Evolutionary conservation across 2,329 filamentous ascomycete genomes (phyloP).

Genomic region (Fusarium musae): DNA sequence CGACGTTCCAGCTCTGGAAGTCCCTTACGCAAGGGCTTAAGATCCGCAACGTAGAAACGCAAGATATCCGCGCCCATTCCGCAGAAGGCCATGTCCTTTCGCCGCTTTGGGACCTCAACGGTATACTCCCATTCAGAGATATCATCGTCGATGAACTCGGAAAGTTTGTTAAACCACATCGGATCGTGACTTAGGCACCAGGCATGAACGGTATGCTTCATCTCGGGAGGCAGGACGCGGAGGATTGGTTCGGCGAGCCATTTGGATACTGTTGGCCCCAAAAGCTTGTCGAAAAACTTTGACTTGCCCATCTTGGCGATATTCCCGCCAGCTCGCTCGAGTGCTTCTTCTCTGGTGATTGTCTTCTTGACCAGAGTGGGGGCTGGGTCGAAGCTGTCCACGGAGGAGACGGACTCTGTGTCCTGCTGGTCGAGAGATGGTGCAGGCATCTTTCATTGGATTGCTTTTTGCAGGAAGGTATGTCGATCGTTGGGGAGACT

Average conservation of each 20-base stretch:
- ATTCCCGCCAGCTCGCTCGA: rapidly evolving
- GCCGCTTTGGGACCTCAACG: neutral
- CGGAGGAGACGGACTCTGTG: neutral
- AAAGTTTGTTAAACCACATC: neutral
- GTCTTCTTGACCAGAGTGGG: neutral
- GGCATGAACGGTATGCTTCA: neutral
- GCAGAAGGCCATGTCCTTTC: neutral
- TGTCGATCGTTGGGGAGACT: rapidly evolving
- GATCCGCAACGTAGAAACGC: neutral
- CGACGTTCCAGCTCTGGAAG: neutral
- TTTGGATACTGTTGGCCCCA: neutral
- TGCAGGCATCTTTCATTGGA: neutral
- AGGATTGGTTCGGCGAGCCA: neutral
- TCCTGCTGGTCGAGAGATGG: neutral
- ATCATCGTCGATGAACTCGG: neutral
- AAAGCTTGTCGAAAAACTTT: neutral
- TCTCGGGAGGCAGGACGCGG: neutral
- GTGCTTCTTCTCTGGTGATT: neutral
- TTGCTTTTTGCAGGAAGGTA: rapidly evolving
- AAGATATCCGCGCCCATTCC: neutral
- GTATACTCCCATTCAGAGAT: neutral
- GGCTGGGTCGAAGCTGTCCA: neutral
- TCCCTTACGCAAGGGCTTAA: slow-evolving; percentile 1
- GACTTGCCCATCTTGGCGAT: neutral
- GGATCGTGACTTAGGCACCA: neutral